These are phyloP conservation scores for Debaryomycetaceae sp. DNA, from an alignment of 1,139 yeast genomes.

Conservation along the genomic window DNA sequence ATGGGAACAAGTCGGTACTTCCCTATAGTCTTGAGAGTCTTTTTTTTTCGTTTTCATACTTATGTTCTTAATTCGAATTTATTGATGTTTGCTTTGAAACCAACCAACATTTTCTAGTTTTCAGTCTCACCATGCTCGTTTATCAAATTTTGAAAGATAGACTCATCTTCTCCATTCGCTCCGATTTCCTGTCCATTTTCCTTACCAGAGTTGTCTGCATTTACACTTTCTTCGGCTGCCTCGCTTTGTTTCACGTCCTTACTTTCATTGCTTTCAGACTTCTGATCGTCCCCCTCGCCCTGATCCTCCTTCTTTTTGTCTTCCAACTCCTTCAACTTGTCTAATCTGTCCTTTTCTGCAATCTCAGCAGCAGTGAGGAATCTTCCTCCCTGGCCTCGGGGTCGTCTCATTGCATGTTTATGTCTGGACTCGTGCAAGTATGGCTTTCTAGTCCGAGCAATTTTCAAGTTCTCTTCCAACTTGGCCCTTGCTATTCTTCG, in stretches of 20 bases:
- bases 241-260: conserved; percentile 1
- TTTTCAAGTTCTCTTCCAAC: conserved; percentile 82
- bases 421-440: conserved; percentile 96
- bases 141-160: conserved; percentile 15
- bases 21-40: too few species aligned
- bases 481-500: conserved; percentile 92
- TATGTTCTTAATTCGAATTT: too few species aligned
- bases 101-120: too few species aligned
- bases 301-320: conserved; percentile 18
- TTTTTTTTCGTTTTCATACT: too few species aligned
- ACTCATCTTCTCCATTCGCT: conserved; percentile 10
- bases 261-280: conserved; percentile 4
- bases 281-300: background rate
- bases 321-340: conserved; percentile 43
- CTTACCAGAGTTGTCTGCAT: background rate
- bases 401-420: conserved; percentile 98
- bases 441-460: conserved; percentile 89
- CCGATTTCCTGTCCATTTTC: background rate
- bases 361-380: conserved; percentile 96
- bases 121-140: conserved; percentile 7
- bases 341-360: conserved; percentile 71
- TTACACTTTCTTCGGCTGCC: conserved; percentile 1
- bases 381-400: conserved; percentile 98
- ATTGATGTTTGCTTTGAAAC: too few species aligned
- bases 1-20: too few species aligned